A percentile compares a stretch with the other conserved stretches of the same genome.
These are phyloP conservation scores for Claviceps purpurea DNA, from an alignment of 2,329 filamentous ascomycete genomes.

Conservation along the genomic window DNA sequence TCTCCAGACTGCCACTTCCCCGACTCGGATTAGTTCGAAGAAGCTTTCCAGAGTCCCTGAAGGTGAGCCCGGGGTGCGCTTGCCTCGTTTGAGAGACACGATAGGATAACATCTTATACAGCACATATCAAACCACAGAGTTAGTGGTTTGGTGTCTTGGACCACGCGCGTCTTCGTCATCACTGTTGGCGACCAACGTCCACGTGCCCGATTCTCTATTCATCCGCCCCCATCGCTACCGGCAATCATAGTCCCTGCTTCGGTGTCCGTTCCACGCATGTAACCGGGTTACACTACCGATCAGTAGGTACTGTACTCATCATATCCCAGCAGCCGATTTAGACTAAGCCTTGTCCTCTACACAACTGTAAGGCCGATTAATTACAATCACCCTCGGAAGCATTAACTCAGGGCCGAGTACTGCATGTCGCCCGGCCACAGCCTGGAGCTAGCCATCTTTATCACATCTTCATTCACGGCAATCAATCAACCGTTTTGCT, in stretches of 20 bases:
- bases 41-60: not conserved
- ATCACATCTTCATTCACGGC: not conserved
- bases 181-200: not conserved
- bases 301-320: not conserved
- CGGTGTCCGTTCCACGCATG: not conserved
- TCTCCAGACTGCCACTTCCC: not conserved
- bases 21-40: constrained; percentile 1
- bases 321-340: not conserved
- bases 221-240: not conserved
- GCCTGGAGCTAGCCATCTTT: not conserved
- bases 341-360: not conserved
- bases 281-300: not conserved
- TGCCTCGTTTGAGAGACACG: not conserved
- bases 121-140: not conserved
- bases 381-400: not conserved
- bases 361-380: constrained; percentile 2
- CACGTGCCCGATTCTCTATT: not conserved
- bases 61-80: not conserved
- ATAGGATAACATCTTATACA: not conserved
- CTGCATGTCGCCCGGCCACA: not conserved
- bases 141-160: not conserved
- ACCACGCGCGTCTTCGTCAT: not conserved
- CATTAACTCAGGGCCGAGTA: not conserved
- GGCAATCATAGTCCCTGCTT: not conserved
- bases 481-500: not conserved